Evolutionary conservation across 192 early-diverging fungal species (phyloP), one percentile per base, ranked within the genome.

Genomic region (Chytriomyces sp.): DNA sequence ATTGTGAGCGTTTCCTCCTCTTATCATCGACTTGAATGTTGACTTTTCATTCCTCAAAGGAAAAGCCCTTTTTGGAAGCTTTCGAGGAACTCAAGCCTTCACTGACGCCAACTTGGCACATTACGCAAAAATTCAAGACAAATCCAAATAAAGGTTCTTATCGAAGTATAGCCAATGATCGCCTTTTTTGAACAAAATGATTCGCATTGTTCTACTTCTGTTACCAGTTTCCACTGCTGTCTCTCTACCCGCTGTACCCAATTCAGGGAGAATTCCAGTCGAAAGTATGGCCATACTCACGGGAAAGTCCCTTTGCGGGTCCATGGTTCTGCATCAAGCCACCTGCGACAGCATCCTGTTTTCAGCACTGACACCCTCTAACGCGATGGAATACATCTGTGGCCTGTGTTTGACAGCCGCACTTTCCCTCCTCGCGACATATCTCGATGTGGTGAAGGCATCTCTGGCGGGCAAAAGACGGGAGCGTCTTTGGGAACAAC

Each of bases 41-140:
- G n/a, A n/a, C n/a, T n/a, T n/a, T n/a, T n/a, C n/a, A n/a, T n/a
- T n/a, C n/a, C 25, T 30, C 49, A 36, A 66, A 39, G 0, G 80
- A 86, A 52, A 77, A 84, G 5, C 96, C 98, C 77, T 99, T 99
- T 82, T 77, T 86, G 52, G 76, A 70, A 25, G 98, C 98, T 0
- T 77, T 95, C 25, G 82, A 79, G 12, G 95, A 96, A 68, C 80
- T 99, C 49, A 84, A 93, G 53, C 98, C 98, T 0, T 93, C 91
- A 7, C 94, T 99, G 4, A 90, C 91, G 2, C 86, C 88, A 5
- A 99, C 76, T 77, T 99, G 17, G 88, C 87, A 30, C 89, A 95
- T 54, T 99, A 99, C 78, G 82, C 88, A 61, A 78, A 78, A 30
- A 83, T 98, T 6, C 87, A 93, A 63, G 86, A 85, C 61, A 89